A percentile compares a stretch with the other conserved stretches of the same genome.
Evolutionary conservation across 169 alveolate species (phyloP).

Genomic region (Fabrea salina): DNA sequence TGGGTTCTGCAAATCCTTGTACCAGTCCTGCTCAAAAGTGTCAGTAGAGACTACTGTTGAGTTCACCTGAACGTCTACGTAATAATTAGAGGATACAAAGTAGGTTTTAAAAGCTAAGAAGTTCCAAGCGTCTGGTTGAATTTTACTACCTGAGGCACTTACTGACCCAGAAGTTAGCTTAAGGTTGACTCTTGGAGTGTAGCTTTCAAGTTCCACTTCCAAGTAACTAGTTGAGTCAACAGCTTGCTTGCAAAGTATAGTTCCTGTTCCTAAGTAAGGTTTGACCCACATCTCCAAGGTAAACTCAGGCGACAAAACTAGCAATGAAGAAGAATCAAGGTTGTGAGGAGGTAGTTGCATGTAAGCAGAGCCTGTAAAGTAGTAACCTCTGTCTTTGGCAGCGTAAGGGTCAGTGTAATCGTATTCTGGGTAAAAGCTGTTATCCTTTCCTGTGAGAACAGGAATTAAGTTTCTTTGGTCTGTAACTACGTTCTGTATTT

Average conservation of each 20-base stretch:
- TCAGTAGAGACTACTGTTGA: not conserved
- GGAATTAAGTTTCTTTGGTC: not conserved
- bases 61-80: not conserved
- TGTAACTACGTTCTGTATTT: not conserved
- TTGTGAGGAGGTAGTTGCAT: not conserved
- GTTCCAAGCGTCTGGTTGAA: not conserved
- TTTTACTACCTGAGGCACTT: not conserved
- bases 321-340: not conserved
- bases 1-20: not conserved
- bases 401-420: constrained; percentile 8
- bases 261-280: not conserved
- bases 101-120: not conserved
- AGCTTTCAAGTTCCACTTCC: not conserved
- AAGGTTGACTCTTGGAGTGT: not conserved
- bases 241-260: not conserved
- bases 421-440: constrained; percentile 13
- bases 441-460: not conserved
- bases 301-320: constrained; percentile 4
- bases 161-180: not conserved
- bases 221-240: not conserved
- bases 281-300: not conserved
- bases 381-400: not conserved
- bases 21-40: not conserved
- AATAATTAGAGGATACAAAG: not conserved
- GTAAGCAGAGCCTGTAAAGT: constrained; percentile 13